A percentile compares a stretch with the other conserved stretches of the same genome.
Conservation (phyloP, 805 yeast genomes). For the Schwanniomyces pseudopolymorphus region DNA sequence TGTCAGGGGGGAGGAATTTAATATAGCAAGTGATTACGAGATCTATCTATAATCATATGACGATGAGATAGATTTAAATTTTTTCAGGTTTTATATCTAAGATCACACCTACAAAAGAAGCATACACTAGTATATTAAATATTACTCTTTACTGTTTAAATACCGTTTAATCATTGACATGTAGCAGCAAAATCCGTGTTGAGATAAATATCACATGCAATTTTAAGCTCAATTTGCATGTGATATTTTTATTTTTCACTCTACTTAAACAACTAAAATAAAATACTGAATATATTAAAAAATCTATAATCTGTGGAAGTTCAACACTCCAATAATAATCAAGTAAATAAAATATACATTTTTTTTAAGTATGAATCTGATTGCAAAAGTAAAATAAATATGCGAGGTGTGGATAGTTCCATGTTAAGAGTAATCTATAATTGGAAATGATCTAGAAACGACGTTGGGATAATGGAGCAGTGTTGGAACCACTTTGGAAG, state of each 20-base stretch:
- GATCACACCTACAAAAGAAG: neutral
- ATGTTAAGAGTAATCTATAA: no score
- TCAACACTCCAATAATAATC: neutral
- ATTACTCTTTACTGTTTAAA: neutral
- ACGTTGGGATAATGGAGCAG: conserved; percentile 46
- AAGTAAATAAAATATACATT: neutral
- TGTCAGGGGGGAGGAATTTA: neutral
- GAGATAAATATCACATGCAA: conserved; percentile 1
- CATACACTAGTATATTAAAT: neutral
- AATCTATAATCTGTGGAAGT: conserved; percentile 1
- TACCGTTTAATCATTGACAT: neutral
- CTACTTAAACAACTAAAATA: no score
- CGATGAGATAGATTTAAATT: neutral
- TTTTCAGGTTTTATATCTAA: neutral
- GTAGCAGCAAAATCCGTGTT: neutral
- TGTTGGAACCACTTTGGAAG: conserved; percentile 46
- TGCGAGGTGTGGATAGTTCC: neutral
- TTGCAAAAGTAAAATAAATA: neutral
- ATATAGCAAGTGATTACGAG: neutral
- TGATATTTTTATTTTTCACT: neutral
- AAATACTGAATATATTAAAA: neutral
- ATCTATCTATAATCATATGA: neutral
- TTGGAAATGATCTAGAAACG: conserved; percentile 28
- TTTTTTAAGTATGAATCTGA: neutral
- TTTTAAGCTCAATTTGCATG: neutral